phyloP scores from a whole-genome alignment of 345 rosid species.

The Corymbia maculata region DNA sequence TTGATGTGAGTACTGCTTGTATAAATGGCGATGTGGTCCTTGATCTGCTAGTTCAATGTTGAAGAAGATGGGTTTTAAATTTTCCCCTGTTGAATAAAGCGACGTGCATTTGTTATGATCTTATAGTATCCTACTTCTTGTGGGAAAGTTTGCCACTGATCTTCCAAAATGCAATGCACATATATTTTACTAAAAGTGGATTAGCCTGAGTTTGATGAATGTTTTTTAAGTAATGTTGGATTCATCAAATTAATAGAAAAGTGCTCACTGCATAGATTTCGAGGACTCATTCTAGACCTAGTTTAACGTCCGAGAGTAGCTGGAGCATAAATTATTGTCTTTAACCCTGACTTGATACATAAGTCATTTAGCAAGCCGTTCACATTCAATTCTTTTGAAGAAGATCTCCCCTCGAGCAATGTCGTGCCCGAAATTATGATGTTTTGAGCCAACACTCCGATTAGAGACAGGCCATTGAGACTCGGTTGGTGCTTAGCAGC shows the following conservation, averaged over 20 bases:
- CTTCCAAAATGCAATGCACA: background rate
- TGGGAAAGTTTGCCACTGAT: background rate
- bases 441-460: background rate
- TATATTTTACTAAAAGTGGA: background rate
- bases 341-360: background rate
- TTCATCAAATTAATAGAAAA: background rate
- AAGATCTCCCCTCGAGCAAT: background rate
- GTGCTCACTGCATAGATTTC: background rate
- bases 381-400: background rate
- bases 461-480: background rate
- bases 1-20: background rate
- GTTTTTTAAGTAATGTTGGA: background rate
- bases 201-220: background rate
- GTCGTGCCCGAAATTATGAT: background rate
- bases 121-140: background rate
- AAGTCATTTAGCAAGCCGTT: background rate
- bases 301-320: background rate
- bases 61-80: background rate
- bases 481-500: background rate
- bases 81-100: background rate
- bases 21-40: background rate
- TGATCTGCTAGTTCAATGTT: background rate
- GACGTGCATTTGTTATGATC: background rate
- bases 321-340: background rate
- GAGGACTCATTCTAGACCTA: accelerated